Conservation (phyloP, 164 flowering plant genomes). For the Berberis vulgaris region DNA sequence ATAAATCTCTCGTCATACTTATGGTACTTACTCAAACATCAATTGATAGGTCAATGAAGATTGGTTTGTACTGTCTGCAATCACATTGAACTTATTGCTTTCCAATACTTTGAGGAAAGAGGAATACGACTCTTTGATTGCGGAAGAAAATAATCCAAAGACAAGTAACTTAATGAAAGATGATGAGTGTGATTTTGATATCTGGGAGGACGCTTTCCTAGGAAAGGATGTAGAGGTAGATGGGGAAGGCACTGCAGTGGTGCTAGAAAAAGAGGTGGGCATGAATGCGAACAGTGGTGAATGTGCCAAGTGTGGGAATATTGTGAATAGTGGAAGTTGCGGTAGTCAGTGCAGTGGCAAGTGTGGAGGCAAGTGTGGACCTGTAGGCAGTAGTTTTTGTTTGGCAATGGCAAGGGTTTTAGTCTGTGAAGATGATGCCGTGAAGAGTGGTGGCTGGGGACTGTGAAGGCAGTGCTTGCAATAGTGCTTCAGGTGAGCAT, state of each 20-base stretch:
- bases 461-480: background rate
- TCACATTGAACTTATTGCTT: constrained; percentile 45
- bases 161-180: constrained; percentile 9
- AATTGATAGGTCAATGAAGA: constrained; percentile 52
- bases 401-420: constrained; percentile 7
- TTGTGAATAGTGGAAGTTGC: constrained; percentile 9
- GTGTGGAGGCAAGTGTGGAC: constrained; percentile 20
- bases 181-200: constrained; percentile 8
- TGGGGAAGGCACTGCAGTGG: constrained; percentile 4
- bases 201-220: background rate
- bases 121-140: constrained; percentile 27
- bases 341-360: constrained; percentile 21
- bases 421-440: background rate
- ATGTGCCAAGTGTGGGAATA: constrained; percentile 1
- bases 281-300: background rate
- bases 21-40: background rate
- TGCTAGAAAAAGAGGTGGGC: constrained; percentile 14
- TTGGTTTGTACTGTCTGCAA: constrained; percentile 52
- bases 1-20: background rate
- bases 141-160: constrained; percentile 14
- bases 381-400: constrained; percentile 7
- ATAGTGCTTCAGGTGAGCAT: background rate
- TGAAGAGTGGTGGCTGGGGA: constrained; percentile 4
- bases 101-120: constrained; percentile 42
- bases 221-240: constrained; percentile 11